These are phyloP conservation scores for Fusarium nelsonii DNA, from an alignment of 2,329 filamentous ascomycete species.

Conservation along the genomic window DNA sequence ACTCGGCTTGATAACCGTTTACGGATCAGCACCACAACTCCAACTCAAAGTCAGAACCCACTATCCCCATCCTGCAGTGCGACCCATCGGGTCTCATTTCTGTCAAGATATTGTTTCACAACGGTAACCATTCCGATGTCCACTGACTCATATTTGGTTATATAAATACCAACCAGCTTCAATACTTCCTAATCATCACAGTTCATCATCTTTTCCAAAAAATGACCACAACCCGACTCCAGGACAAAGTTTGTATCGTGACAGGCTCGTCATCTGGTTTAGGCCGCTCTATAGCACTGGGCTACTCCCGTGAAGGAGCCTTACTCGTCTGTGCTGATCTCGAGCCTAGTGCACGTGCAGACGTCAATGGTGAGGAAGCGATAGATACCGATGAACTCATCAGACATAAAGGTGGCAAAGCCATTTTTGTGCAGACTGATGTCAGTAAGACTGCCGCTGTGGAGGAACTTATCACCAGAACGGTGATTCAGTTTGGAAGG, in stretches of 20 bases:
- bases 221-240: constrained; percentile 16
- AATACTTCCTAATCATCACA: neutral
- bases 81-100: neutral
- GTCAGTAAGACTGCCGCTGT: constrained; percentile 55
- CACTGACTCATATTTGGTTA: rapidly evolving
- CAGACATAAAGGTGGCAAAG: constrained; percentile 48
- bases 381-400: constrained; percentile 53
- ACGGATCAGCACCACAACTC: neutral
- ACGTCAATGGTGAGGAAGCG: constrained; percentile 48
- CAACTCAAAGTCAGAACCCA: neutral
- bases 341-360: constrained; percentile 42
- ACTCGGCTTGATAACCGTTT: constrained; percentile 19
- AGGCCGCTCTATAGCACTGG: constrained; percentile 60
- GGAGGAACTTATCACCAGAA: constrained; percentile 52
- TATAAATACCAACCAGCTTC: neutral
- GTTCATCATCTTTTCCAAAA: rapidly evolving
- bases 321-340: constrained; percentile 59
- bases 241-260: constrained; percentile 55
- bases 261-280: constrained; percentile 62
- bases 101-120: neutral
- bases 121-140: neutral
- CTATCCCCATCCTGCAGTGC: neutral
- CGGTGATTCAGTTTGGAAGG: constrained; percentile 37
- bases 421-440: constrained; percentile 59
- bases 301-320: constrained; percentile 58